Percentiles rank a stretch among this genome's conserved stretches.
These are phyloP conservation scores for Acer saccharum DNA, from an alignment of 345 rosid species.

Conservation along the genomic window DNA sequence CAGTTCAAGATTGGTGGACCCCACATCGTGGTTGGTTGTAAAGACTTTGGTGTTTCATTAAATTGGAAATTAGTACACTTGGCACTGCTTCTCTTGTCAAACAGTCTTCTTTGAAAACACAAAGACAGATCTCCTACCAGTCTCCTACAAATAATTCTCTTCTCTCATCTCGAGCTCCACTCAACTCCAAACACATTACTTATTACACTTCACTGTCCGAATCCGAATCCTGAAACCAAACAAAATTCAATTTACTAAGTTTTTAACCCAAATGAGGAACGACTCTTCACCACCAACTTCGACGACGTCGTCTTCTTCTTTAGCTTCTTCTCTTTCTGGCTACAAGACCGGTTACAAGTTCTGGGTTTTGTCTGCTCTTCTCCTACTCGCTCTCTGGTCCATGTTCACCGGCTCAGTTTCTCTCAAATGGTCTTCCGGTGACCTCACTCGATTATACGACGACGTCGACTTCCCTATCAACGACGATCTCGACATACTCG, in stretches of 20 bases:
- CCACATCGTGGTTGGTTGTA: not conserved
- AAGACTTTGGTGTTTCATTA: not conserved
- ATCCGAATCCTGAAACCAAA: not conserved
- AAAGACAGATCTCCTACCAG: conserved; percentile 17
- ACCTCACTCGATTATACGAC: conserved; percentile 42
- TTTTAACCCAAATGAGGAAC: conserved; percentile 32
- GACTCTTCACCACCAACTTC: conserved; percentile 28
- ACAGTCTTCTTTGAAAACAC: not conserved
- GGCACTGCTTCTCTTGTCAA: not conserved
- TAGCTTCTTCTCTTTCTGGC: conserved; percentile 24
- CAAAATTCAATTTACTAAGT: not conserved
- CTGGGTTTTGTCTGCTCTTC: conserved; percentile 68
- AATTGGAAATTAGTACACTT: not conserved
- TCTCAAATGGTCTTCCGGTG: conserved; percentile 63
- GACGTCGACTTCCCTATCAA: conserved; percentile 29
- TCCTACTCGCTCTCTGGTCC: conserved; percentile 76
- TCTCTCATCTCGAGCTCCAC: not conserved
- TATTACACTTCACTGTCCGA: not conserved
- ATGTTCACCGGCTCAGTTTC: conserved; percentile 84
- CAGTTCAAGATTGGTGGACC: not conserved
- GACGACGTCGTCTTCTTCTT: conserved; percentile 15
- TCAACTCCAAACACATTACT: not conserved
- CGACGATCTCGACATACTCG: conserved; percentile 77
- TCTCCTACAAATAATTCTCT: not conserved
- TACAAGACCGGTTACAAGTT: conserved; percentile 48